Percentiles rank a stretch among this genome's conserved stretches.
These are phyloP conservation scores for Solanum bukasovii DNA, from an alignment of 257 asterid species.

Conservation along the genomic window DNA sequence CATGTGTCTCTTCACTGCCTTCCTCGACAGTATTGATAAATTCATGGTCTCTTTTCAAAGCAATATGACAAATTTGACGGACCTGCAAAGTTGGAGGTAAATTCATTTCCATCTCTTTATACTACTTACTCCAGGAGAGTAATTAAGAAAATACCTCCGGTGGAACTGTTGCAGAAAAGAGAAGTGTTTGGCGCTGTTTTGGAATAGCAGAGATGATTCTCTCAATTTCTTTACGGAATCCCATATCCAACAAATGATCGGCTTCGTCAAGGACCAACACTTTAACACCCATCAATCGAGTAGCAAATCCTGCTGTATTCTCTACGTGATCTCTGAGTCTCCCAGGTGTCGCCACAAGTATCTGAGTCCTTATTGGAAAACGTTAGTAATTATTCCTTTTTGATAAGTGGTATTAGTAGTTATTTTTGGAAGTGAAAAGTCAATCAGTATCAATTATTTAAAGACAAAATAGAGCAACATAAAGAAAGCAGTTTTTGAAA, in stretches of 20 bases:
- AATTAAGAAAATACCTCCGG: slow-evolving; percentile 45
- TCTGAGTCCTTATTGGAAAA: slow-evolving; percentile 33
- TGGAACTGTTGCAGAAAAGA: slow-evolving; percentile 93
- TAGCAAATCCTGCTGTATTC: slow-evolving; percentile 93
- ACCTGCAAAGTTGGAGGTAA: slow-evolving; percentile 40
- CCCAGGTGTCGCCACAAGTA: slow-evolving; percentile 98
- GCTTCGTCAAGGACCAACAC: slow-evolving; percentile 96
- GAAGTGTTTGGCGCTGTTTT: slow-evolving; percentile 92
- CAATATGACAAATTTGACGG: slow-evolving; percentile 85
- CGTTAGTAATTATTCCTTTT: not conserved
- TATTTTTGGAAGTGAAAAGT: not conserved
- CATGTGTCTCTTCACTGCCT: slow-evolving; percentile 95
- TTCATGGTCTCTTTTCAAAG: slow-evolving; percentile 88
- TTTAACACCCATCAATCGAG: slow-evolving; percentile 87
- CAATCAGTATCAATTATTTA: not conserved
- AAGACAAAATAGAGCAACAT: not conserved
- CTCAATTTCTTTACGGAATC: slow-evolving; percentile 94
- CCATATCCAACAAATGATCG: slow-evolving; percentile 95
- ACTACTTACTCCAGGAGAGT: not conserved
- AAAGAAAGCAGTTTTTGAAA: not conserved
- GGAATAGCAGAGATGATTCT: slow-evolving; percentile 83
- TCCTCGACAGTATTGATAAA: slow-evolving; percentile 78
- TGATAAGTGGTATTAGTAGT: not conserved
- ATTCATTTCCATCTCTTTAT: not conserved
- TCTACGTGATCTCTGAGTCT: slow-evolving; percentile 89